A percentile compares a stretch with the other conserved stretches of the same genome.
Conservation (phyloP, 208 protist genomes). For the Trypanosoma cruzi region DNA sequence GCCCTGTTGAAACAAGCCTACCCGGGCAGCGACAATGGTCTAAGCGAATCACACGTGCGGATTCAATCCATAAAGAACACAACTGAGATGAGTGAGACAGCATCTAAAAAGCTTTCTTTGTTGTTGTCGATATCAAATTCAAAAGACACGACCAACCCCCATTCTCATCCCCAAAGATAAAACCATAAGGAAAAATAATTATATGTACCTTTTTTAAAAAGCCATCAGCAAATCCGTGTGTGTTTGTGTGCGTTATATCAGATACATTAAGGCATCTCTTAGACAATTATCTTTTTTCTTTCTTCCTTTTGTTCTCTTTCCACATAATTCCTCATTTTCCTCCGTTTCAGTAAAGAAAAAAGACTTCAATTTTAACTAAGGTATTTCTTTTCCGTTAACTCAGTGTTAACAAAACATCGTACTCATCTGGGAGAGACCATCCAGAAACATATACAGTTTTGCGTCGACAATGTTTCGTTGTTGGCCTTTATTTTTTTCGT, state of each 20-base stretch:
- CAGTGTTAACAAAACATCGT: background rate
- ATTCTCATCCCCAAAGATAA: no score
- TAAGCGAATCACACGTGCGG: background rate
- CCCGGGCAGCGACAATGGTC: background rate
- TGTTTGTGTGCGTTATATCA: no score
- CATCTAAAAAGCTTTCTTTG: background rate
- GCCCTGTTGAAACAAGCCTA: conserved; percentile 14
- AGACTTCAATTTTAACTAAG: no score
- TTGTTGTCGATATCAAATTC: background rate
- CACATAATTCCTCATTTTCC: conserved; percentile 15
- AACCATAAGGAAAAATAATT: no score
- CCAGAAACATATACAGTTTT: conserved; percentile 65
- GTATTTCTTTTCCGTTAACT: background rate
- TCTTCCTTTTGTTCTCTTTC: background rate
- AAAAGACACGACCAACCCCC: background rate
- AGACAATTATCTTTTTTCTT: background rate
- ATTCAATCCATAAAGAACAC: conserved; percentile 1
- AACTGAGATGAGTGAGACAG: background rate
- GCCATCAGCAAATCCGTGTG: background rate
- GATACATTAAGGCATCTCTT: no score
- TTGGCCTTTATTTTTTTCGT: conserved; percentile 28
- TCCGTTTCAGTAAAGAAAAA: conserved; percentile 11
- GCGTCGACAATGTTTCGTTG: conserved; percentile 57
- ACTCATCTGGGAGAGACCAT: conserved; percentile 23
- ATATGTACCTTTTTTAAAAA: background rate